Evolutionary conservation across 305 asterid genomes (phyloP), one percentile per base, ranked within the genome.

Genomic region (Rubia peregrina): DNA sequence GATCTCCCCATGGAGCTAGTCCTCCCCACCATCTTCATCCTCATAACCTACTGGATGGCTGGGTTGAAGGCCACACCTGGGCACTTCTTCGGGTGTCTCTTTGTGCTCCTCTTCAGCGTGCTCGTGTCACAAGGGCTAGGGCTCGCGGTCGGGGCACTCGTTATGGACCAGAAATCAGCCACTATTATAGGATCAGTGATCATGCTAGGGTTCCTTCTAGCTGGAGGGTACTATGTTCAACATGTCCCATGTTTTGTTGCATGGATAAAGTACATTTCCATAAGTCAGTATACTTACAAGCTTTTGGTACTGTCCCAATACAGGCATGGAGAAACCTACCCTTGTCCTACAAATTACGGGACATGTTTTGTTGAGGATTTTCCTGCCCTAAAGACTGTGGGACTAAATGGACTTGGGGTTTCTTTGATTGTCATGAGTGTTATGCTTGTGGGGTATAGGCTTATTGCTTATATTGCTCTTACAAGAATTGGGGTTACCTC

Each of bases 1-100:
- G 92, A 89, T 69, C 86, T 91, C 5, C 98, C 98, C 0, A 84
- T 94, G 96, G 96, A 84, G 14, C 67, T 93, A 8, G 85, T 87
- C 78, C 97, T 94, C 9, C 97, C 98, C 21, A 80, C 96, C 0
- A 43, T 72, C 3, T 91, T 86, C 65, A 76, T 75, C 75, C 48
- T 73, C 76, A 81, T 94, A 70, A 82, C 89, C 19, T 94, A 94
- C 65, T 93, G 87, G 89, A 91, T 88, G 95, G 91, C 91, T 0
- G 98, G 95, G 2, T 75, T 94, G 0, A 89, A 82, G 69, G 73
- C 81, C 36, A 16, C 83, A 0, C 73, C 89, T 0, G 51, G 17
- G 2, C 71, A 81, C 68, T 93, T 89, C 80, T 63, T 93, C 2
- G 26, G 71, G 9, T 81, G 92, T 76, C 75, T 86, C 26, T 71